Percentiles rank a stretch among this genome's conserved stretches.
These are phyloP conservation scores for Talaromyces thailandensis DNA, from an alignment of 495 filamentous ascomycete species.

Conservation along the genomic window DNA sequence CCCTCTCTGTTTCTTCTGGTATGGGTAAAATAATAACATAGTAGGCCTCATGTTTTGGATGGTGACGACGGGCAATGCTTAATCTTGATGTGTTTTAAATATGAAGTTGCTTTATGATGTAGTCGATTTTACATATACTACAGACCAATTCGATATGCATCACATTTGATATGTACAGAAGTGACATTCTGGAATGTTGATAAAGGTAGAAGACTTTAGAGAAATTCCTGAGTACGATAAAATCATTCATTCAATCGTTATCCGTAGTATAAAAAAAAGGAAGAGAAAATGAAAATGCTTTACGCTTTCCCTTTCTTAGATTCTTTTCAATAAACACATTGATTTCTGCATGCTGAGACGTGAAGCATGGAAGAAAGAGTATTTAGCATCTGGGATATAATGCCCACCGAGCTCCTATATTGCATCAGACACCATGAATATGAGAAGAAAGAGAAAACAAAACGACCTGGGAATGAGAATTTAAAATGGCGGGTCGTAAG, in stretches of 20 bases:
- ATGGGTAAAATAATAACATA: background rate
- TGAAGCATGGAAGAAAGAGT: background rate
- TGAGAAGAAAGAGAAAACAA: background rate
- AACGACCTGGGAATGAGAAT: background rate
- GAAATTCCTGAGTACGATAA: background rate
- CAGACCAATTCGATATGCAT: background rate
- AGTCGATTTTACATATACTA: background rate
- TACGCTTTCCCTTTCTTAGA: background rate
- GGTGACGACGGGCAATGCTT: background rate
- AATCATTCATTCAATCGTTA: slow-evolving; percentile 5
- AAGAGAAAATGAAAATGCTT: background rate
- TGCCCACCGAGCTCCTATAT: slow-evolving; percentile 3
- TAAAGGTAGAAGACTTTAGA: background rate
- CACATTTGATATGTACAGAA: background rate
- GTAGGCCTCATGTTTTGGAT: background rate
- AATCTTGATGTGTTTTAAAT: background rate
- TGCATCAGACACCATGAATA: slow-evolving; percentile 20
- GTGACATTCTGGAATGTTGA: background rate
- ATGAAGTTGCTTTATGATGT: background rate
- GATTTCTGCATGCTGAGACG: background rate
- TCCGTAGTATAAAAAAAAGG: slow-evolving; percentile 4
- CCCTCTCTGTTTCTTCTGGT: background rate
- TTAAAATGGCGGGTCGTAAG: background rate
- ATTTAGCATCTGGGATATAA: background rate
- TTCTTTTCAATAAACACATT: background rate